These are phyloP conservation scores for Coemansia javaensis DNA, from an alignment of 192 early-diverging fungal genomes.

Conservation along the genomic window DNA sequence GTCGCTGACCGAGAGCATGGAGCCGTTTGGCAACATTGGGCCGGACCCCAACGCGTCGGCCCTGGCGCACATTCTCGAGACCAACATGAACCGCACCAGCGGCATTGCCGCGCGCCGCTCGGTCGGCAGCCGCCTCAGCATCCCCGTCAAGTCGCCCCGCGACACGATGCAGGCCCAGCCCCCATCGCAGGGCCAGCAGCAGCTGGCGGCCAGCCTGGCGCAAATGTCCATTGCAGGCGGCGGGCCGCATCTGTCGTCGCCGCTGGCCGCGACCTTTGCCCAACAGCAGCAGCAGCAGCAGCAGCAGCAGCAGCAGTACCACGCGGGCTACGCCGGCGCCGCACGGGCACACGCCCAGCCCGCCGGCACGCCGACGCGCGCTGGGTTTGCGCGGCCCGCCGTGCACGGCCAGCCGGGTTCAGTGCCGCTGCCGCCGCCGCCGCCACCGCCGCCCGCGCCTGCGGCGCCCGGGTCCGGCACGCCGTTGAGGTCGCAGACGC, in stretches of 20 bases:
- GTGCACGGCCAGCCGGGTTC: no score
- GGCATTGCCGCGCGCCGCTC: conserved; percentile 43
- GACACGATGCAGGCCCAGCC: conserved; percentile 44
- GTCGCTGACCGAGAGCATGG: conserved; percentile 40
- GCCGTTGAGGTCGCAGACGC: conserved; percentile 16
- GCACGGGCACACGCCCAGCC: neutral
- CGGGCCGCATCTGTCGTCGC: conserved; percentile 5
- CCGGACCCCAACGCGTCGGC: conserved; percentile 26
- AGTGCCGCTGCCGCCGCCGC: no score
- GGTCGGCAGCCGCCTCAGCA: conserved; percentile 40
- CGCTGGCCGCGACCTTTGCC: conserved; percentile 10
- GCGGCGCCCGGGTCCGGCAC: no score
- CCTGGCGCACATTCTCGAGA: conserved; percentile 30
- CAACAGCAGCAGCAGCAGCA: conserved; percentile 24
- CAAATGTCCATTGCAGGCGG: conserved; percentile 19
- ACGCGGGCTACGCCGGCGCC: conserved; percentile 1
- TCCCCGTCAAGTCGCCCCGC: conserved; percentile 43
- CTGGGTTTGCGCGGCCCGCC: neutral
- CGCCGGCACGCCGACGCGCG: conserved; percentile 11
- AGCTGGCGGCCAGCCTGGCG: conserved; percentile 31
- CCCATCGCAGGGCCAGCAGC: conserved; percentile 40
- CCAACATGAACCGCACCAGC: conserved; percentile 39
- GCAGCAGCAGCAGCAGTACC: conserved; percentile 17
- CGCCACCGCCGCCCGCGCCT: neutral
- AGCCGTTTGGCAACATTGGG: conserved; percentile 37